Evolutionary conservation across 495 filamentous ascomycete genomes (phyloP).

Genomic region (Cercophora newfieldiana): DNA sequence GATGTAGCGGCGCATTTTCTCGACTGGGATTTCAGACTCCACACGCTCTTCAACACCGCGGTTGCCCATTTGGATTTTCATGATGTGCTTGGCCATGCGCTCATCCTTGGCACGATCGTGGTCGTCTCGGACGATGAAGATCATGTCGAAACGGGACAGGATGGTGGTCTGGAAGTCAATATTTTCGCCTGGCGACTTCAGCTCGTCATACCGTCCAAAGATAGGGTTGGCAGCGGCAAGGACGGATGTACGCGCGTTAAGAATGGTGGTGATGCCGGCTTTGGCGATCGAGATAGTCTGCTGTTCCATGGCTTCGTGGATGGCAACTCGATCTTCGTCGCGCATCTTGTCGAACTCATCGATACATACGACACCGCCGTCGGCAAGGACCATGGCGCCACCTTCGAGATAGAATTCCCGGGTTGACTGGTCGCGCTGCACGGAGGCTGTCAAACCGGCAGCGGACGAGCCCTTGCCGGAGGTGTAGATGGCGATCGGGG

Average conservation of each 20-base stretch:
- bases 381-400: conserved; percentile 97
- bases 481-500: conserved; percentile 98
- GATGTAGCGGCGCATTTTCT: conserved; percentile 98
- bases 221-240: conserved; percentile 96
- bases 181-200: conserved; percentile 97
- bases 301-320: conserved; percentile 99
- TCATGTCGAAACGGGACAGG: conserved; percentile 98
- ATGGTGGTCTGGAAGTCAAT: conserved; percentile 99
- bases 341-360: conserved; percentile 99
- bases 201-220: conserved; percentile 96
- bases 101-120: conserved; percentile 90
- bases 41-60: conserved; percentile 79
- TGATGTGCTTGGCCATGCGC: conserved; percentile 92
- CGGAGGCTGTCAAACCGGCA: conserved; percentile 96
- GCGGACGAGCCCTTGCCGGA: conserved; percentile 98
- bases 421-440: conserved; percentile 87
- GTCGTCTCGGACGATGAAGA: conserved; percentile 97
- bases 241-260: conserved; percentile 94
- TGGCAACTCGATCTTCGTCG: conserved; percentile 97
- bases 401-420: conserved; percentile 98
- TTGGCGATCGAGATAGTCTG: conserved; percentile 99
- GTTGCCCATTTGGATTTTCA: conserved; percentile 95
- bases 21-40: conserved; percentile 84
- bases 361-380: conserved; percentile 98
- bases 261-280: conserved; percentile 96